Conservation (phyloP, 2,329 filamentous ascomycete species). For the Stagonosporopsis chrysanthemi region DNA sequence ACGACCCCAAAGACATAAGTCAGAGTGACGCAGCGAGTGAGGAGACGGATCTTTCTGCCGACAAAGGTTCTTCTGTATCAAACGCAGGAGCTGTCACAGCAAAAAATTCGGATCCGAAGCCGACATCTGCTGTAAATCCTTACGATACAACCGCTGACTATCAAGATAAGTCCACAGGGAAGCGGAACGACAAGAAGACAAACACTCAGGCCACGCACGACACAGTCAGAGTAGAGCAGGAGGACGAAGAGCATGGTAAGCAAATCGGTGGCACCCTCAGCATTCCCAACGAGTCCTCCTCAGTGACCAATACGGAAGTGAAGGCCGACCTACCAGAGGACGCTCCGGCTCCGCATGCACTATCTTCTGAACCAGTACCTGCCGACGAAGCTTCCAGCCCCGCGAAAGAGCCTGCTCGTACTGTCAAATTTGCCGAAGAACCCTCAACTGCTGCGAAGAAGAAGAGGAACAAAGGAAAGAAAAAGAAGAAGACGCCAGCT, state of each 20-base stretch:
- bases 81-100: neutral
- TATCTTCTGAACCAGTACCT: slow-evolving; percentile 15
- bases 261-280: slow-evolving; percentile 17
- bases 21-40: neutral
- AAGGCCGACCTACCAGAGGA: slow-evolving; percentile 7
- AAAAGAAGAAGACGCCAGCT: slow-evolving; percentile 29
- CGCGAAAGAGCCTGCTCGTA: slow-evolving; percentile 14
- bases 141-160: neutral
- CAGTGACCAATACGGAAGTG: slow-evolving; percentile 26
- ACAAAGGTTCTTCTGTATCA: neutral
- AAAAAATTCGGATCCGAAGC: neutral
- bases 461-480: slow-evolving; percentile 50
- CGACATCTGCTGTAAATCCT: neutral
- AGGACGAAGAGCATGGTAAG: slow-evolving; percentile 19
- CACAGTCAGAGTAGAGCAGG: neutral
- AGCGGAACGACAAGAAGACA: slow-evolving; percentile 7
- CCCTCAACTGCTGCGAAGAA: slow-evolving; percentile 32
- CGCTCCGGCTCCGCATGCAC: slow-evolving; percentile 8
- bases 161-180: slow-evolving; percentile 7
- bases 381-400: slow-evolving; percentile 1
- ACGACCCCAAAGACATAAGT: neutral
- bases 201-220: neutral
- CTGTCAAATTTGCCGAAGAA: neutral
- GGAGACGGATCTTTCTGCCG: neutral
- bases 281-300: slow-evolving; percentile 12